Conservation (phyloP, 2,329 filamentous ascomycete genomes). For the Metarhizium rileyi region DNA sequence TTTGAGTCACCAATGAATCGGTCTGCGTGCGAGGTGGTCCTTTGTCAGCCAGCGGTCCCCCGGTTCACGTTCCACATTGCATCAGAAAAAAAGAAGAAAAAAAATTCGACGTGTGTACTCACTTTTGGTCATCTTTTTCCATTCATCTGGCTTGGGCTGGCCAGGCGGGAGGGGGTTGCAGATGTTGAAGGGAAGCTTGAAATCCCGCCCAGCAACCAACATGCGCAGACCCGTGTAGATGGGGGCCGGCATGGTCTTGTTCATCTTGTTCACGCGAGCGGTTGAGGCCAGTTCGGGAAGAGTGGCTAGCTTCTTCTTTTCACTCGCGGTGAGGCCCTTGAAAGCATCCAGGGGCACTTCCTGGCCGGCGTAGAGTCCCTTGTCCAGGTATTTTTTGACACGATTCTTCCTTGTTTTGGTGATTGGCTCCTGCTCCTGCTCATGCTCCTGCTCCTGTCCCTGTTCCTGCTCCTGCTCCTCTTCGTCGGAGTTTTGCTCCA, state of each 20-base stretch:
- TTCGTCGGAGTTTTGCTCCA: slow-evolving; percentile 4
- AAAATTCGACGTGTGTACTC: slow-evolving; percentile 25
- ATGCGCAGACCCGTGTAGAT: slow-evolving; percentile 68
- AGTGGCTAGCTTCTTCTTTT: slow-evolving; percentile 41
- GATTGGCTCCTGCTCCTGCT: slow-evolving; percentile 28
- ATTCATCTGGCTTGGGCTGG: slow-evolving; percentile 87
- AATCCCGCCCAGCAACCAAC: slow-evolving; percentile 65
- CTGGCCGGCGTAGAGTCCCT: slow-evolving; percentile 84
- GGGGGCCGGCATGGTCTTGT: slow-evolving; percentile 58
- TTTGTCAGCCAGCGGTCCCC: slow-evolving; percentile 18
- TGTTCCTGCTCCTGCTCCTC: slow-evolving; percentile 11
- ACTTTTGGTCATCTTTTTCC: slow-evolving; percentile 89
- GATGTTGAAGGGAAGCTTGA: slow-evolving; percentile 81
- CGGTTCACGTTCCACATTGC: slow-evolving; percentile 4
- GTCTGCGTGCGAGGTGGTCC: slow-evolving; percentile 46
- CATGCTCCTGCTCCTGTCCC: slow-evolving; percentile 30
- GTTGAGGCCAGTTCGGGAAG: slow-evolving; percentile 37
- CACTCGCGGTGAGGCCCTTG: slow-evolving; percentile 37
- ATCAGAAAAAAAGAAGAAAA: background rate
- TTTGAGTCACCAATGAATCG: slow-evolving; percentile 81
- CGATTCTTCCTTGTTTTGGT: slow-evolving; percentile 32
- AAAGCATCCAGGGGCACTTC: slow-evolving; percentile 38
- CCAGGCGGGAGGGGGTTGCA: slow-evolving; percentile 79
- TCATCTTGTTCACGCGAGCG: slow-evolving; percentile 42
- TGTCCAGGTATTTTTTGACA: slow-evolving; percentile 67